Evolutionary conservation across 371 early-diverging fungal genomes (phyloP), one percentile per base, ranked within the genome.

Genomic region (Blyttiomyces sp.): DNA sequence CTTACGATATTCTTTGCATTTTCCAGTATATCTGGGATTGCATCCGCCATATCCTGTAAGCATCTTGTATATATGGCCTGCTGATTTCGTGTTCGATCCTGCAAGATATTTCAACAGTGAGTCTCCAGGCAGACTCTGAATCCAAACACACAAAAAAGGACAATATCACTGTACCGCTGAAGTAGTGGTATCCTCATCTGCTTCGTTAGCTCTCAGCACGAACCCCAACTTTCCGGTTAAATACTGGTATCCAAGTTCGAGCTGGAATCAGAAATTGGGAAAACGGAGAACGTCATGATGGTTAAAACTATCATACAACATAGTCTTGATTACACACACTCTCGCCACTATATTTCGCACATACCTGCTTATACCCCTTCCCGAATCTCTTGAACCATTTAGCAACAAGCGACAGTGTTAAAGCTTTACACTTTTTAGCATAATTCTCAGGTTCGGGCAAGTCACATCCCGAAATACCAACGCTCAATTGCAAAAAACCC

Each of bases 301-400:
- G n/a, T n/a, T n/a, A n/a, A n/a, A n/a, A n/a, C n/a, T n/a, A n/a
- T n/a, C n/a, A n/a, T n/a, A n/a, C n/a, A n/a, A n/a, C n/a, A n/a
- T n/a, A n/a, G n/a, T n/a, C n/a, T n/a, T n/a, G n/a, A n/a, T 31
- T 33, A 21, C 21, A 6, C 39, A 51, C 9, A 27, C 36, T 50
- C 23, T 59, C 59, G 1, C 24, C 26, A 30, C 49, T 35, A 13
- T 36, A 57, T 13, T 17, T 57, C 36, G 17, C 42, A 17, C 17
- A n/a, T 13, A 54, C 54, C 54, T 54, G 27, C 3, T 23, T 58
- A 11, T 46, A 39, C 0, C 19, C 34, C 11, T 13, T 4, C 19
- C 62, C 62, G 26, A 48, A 54, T 6, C 32, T 42, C n/a, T 21
- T 17, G 19, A 24, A n/a, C 62, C 62, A 62, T 11, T 33, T 32